Percentiles rank a stretch among this genome's conserved stretches.
These are phyloP conservation scores for Yarrowia sp. DNA, from an alignment of 805 yeast genomes.

Conservation along the genomic window DNA sequence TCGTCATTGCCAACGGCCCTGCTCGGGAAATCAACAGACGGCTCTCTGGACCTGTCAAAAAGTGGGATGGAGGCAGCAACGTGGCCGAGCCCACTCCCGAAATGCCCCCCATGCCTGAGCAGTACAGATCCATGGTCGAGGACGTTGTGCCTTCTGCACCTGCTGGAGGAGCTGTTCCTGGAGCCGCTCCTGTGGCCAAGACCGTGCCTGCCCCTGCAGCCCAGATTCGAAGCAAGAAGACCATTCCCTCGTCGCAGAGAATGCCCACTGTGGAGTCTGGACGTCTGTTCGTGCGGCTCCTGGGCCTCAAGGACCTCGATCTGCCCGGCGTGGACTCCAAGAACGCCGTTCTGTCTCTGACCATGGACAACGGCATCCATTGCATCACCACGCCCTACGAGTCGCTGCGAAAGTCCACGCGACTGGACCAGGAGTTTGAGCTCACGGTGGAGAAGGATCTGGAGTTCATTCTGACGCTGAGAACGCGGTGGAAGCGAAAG, in stretches of 20 bases:
- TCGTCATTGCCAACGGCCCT: slow-evolving; percentile 43
- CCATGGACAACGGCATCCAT: slow-evolving; percentile 80
- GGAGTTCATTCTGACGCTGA: slow-evolving; percentile 71
- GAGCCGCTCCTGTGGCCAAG: background rate
- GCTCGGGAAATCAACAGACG: slow-evolving; percentile 23
- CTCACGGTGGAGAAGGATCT: slow-evolving; percentile 65
- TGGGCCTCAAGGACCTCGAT: slow-evolving; percentile 48
- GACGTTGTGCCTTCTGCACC: background rate
- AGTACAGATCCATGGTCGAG: slow-evolving; percentile 23
- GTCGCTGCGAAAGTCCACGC: slow-evolving; percentile 43
- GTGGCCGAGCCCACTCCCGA: slow-evolving; percentile 19
- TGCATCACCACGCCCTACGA: slow-evolving; percentile 68
- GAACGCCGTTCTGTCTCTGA: slow-evolving; percentile 57
- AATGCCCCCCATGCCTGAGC: slow-evolving; percentile 28
- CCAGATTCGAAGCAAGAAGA: slow-evolving; percentile 7
- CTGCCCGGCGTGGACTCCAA: slow-evolving; percentile 56
- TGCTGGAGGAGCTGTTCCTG: slow-evolving; percentile 19
- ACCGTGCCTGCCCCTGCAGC: slow-evolving; percentile 4
- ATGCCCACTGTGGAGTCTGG: slow-evolving; percentile 42
- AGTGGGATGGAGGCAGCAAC: slow-evolving; percentile 22
- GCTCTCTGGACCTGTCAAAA: slow-evolving; percentile 23
- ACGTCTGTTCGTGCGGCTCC: slow-evolving; percentile 44
- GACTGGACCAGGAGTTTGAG: slow-evolving; percentile 79
- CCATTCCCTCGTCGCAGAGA: slow-evolving; percentile 33
- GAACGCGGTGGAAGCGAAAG: slow-evolving; percentile 22